Percentiles rank a stretch among this genome's conserved stretches.
Evolutionary conservation across 306 rosid genomes (phyloP).

Genomic region (Quercus ilex): DNA sequence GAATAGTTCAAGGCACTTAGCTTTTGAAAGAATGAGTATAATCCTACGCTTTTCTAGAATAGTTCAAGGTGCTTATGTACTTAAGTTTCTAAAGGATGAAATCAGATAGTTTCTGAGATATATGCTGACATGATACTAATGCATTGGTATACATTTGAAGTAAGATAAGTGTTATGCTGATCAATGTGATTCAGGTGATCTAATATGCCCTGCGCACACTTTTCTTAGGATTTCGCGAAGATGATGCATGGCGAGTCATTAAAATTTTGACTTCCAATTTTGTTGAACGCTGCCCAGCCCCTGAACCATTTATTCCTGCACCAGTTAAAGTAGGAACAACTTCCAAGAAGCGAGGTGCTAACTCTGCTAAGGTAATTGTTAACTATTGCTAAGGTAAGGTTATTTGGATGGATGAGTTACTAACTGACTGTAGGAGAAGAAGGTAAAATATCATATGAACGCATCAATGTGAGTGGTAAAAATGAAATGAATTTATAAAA

Average conservation of each 20-base stretch:
- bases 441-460: too few species aligned
- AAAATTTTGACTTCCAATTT: slow-evolving; percentile 56
- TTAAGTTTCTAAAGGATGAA: not conserved
- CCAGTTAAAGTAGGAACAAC: slow-evolving; percentile 32
- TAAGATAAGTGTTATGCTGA: not conserved
- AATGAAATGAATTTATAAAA: too few species aligned
- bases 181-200: not conserved
- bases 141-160: not conserved
- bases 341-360: slow-evolving; percentile 54
- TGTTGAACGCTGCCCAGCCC: slow-evolving; percentile 77
- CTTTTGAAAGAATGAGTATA: not conserved
- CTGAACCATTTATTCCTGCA: slow-evolving; percentile 54
- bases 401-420: too few species aligned
- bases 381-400: slow-evolving; percentile 40
- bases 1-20: too few species aligned
- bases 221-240: slow-evolving; percentile 43
- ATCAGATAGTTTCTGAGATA: not conserved
- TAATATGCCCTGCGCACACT: not conserved
- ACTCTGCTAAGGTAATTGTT: slow-evolving; percentile 31
- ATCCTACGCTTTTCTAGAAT: too few species aligned
- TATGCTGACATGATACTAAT: not conserved
- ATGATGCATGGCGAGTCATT: slow-evolving; percentile 43
- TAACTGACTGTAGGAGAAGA: too few species aligned
- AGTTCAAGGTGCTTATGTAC: too few species aligned
- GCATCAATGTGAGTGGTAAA: too few species aligned